These are phyloP conservation scores for Silene conica DNA, from an alignment of 148 eudicot genomes.

Conservation along the genomic window DNA sequence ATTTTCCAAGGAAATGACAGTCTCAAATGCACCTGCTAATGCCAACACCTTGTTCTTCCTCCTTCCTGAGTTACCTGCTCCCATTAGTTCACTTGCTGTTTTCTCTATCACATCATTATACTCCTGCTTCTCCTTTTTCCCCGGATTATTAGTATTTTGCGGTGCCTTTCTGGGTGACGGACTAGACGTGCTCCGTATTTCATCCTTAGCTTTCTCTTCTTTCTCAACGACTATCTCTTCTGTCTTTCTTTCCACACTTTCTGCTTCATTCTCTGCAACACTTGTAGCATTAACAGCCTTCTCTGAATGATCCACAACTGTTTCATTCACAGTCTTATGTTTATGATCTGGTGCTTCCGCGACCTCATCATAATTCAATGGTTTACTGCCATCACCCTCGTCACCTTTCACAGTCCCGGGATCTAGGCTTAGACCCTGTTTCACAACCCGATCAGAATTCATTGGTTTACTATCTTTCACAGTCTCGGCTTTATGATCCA, in stretches of 20 bases:
- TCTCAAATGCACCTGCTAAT: conserved; percentile 73
- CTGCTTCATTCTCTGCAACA: too few relatives aligned
- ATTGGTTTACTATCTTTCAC: background rate
- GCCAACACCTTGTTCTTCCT: conserved; percentile 64
- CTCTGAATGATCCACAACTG: background rate
- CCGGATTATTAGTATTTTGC: background rate
- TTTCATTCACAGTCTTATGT: conserved; percentile 6
- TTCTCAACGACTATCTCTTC: conserved; percentile 5
- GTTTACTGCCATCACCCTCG: too few relatives aligned
- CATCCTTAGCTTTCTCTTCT: conserved; percentile 18
- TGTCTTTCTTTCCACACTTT: background rate
- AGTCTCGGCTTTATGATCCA: background rate
- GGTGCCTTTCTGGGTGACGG: conserved; percentile 6
- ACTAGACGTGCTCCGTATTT: background rate
- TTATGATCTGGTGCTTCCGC: background rate
- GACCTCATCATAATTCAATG: too few relatives aligned
- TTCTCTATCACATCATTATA: conserved; percentile 67
- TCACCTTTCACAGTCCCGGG: too few relatives aligned
- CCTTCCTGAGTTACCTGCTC: conserved; percentile 39
- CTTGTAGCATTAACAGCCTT: too few relatives aligned
- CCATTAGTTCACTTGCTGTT: conserved; percentile 48
- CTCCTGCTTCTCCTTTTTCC: conserved; percentile 38
- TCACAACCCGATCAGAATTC: too few relatives aligned
- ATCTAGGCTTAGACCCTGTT: too few relatives aligned
- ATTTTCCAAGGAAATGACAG: conserved; percentile 58